Percentiles rank a stretch among this genome's conserved stretches.
phyloP scores from a whole-genome alignment of 2,329 filamentous ascomycete species.

The Talaromyces atroroseus region DNA sequence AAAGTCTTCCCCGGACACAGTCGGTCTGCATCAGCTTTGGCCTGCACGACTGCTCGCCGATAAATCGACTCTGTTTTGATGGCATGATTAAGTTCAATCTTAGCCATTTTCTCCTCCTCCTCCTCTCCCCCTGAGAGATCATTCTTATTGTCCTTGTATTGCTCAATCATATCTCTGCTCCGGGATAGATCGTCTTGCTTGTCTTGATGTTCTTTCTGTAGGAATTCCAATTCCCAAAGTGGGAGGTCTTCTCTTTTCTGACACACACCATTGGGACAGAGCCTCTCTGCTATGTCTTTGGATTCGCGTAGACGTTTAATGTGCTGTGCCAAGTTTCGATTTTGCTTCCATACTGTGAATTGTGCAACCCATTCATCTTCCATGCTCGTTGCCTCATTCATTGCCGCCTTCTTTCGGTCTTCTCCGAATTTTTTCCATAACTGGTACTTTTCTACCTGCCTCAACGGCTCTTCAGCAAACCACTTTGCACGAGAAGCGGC shows the following conservation, averaged over 20 bases:
- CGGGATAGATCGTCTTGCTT: neutral
- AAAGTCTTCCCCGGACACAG: neutral
- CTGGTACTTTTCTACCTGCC: neutral
- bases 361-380: neutral
- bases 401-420: neutral
- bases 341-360: neutral
- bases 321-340: neutral
- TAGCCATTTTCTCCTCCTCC: neutral
- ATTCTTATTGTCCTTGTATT: neutral
- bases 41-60: neutral
- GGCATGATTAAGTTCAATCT: neutral
- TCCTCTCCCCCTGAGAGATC: neutral
- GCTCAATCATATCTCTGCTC: neutral
- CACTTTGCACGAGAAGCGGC: neutral
- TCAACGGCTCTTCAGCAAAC: neutral
- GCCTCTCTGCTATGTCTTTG: neutral
- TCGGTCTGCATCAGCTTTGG: neutral
- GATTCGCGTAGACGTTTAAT: neutral
- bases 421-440: neutral
- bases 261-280: neutral
- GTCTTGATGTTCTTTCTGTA: neutral
- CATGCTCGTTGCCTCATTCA: neutral
- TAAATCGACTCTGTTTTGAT: neutral
- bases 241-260: neutral
- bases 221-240: neutral